Base-by-base conservation (phyloP, 2,329 filamentous ascomycete species). In the Exophiala phaeomuriformis region DNA sequence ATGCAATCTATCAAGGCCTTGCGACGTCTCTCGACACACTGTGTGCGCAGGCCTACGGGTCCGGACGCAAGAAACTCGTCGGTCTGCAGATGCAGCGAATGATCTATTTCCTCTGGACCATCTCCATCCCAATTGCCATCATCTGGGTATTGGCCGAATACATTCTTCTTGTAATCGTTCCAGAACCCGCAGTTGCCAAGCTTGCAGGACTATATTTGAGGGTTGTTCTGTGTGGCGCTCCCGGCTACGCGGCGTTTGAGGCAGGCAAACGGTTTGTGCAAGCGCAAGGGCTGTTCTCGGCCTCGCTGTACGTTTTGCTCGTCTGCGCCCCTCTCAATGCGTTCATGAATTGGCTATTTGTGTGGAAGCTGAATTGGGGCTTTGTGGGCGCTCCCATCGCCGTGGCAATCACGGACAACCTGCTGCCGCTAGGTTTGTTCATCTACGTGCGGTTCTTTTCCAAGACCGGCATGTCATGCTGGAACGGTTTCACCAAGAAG, bases 21-120 rank as follows among this genome's bases (percentile, higher is more conserved):
- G 85, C 90, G 1, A 97, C 91, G 3, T 88, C 85, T 59, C 76
- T 97, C 36, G 91, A 97, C 70, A 97, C 91, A 0, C 81, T 97
- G 2, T 96, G 91, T 68, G 82, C 91, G 0, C 91, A 97, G 69
- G 91, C 93, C 0, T 97, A 94, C 66, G 91, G 93, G 2, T 94
- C 88, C 0, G 91, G 91, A 0, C 86, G 86, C 67, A 94, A 86
- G 66, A 86, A 90, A 62, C 80, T 97, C 3, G 91, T 97, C 54
- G 91, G 88, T 1, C 69, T 93, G 51, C 88, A 93, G 64, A 78
- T 88, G 58, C 86, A 93, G 70, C 79, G 87, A 52, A 91, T 91
- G 87, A 75, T 87, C 1, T 85, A 77, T 65, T 90, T 93, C 65
- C 77, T 93, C 2, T 84, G 85, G 74, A 67, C 77, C 2, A 77